Conservation (phyloP, 148 eudicot genomes). For the Rhododendron simsii region DNA sequence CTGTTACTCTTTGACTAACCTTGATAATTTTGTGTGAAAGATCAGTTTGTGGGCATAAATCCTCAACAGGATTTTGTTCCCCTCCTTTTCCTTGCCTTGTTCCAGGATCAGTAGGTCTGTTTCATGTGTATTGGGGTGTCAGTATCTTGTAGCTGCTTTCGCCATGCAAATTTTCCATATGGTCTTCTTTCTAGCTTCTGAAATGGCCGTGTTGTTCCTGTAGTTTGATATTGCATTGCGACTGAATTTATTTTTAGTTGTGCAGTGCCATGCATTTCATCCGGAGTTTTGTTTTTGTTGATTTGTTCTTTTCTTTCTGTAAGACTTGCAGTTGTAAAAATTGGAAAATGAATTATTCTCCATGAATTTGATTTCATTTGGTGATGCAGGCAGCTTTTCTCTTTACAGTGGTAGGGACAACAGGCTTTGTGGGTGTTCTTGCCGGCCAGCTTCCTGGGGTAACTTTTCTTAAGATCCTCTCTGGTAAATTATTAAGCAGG, state of each 20-base stretch:
- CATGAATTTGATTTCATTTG: constrained; percentile 54
- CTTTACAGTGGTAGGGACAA: constrained; percentile 79
- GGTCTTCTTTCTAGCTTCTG: background rate
- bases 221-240: background rate
- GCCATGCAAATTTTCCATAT: background rate
- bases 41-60: background rate
- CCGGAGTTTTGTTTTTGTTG: background rate
- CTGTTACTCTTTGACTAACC: background rate
- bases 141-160: background rate
- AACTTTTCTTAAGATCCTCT: constrained; percentile 15
- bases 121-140: background rate
- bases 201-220: background rate
- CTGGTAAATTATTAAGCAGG: background rate
- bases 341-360: constrained; percentile 9
- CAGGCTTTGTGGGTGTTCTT: constrained; percentile 75
- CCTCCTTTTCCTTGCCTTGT: background rate
- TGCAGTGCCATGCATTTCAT: background rate
- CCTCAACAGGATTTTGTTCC: background rate
- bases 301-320: background rate
- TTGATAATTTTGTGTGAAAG: background rate
- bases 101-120: background rate
- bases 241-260: background rate
- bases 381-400: constrained; percentile 99
- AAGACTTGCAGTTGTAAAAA: background rate
- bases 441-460: constrained; percentile 99